These are phyloP conservation scores for Ophiostoma tasmaniense DNA, from an alignment of 2,329 filamentous ascomycete species.

Conservation along the genomic window DNA sequence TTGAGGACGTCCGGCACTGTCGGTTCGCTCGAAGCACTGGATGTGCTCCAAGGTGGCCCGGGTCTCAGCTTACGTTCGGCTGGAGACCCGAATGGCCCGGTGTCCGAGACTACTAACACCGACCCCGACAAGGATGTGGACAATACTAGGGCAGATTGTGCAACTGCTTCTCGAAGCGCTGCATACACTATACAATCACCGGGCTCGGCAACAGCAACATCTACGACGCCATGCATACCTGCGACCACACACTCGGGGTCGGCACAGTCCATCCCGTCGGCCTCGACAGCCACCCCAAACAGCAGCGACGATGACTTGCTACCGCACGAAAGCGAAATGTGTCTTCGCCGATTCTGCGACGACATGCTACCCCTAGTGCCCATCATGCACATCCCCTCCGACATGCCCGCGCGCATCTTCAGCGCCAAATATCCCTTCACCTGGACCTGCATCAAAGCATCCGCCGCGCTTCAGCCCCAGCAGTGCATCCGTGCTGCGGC, in stretches of 20 bases:
- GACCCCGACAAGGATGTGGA: background rate
- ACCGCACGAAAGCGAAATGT: background rate
- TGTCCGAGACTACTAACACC: background rate
- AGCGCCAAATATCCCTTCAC: background rate
- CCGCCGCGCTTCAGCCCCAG: background rate
- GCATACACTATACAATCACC: no score
- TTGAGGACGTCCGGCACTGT: background rate
- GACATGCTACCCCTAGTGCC: background rate
- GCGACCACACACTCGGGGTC: no score
- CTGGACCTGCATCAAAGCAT: background rate
- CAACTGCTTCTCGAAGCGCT: background rate
- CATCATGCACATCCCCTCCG: background rate
- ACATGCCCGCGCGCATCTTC: background rate
- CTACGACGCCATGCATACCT: no score
- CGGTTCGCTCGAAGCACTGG: background rate
- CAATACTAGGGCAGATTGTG: background rate
- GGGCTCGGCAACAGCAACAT: no score
- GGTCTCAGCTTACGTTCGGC: background rate
- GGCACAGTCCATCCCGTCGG: background rate
- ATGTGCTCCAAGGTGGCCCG: background rate
- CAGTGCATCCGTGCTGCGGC: background rate
- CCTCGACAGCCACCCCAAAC: background rate
- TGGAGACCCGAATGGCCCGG: background rate
- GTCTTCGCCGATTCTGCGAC: background rate
- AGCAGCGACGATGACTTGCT: background rate